Evolutionary conservation across 228 moss, liverwort and hornwort species (phyloP), one percentile per base, ranked within the genome.

Genomic region (Sphagnum magellanicum): DNA sequence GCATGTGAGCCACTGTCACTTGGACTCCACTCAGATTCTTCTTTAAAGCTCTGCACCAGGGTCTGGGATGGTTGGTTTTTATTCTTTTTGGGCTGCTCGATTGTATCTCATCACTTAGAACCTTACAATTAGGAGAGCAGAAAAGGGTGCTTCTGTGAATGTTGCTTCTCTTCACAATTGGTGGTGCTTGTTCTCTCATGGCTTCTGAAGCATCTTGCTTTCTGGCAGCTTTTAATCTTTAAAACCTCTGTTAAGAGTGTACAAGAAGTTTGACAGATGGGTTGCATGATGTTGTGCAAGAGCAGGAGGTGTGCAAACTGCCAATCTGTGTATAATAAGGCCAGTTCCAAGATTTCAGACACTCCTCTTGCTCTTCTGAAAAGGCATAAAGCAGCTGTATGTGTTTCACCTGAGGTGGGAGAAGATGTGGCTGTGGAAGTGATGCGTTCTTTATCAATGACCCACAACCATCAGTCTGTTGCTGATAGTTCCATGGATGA

Each of bases 391-490:
- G 55, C 55, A 55, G 55, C 12, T 8, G 12, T 12, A 8, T 8
- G 8, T 8, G 8, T 12, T 55, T 8, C 55, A 55, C 59, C 73
- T 49, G 86, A 87, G 63, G 69, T 82, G 15, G 78, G 72, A 48
- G 78, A 87, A 68, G 86, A 77, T 50, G 75, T 87, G 9, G 80
- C 78, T 78, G 82, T 61, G 15, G 70, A 70, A 52, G 70, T 63
- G 70, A 70, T 70, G 4, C 50, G 70, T 51, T 70, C 70, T 50
- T 70, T 70, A 17, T 61, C 70, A 15, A 62, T 61, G 70, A 70
- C 62, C 63, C 63, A 15, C 6, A 70, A 70, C 17, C 61, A 63
- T 70, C 70, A 60, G 16, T 60, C 70, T 5, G 50, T 51, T 5
- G 51, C 70, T 51, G 49, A 14, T 9, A 62, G 51, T 52, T 63